phyloP scores from a whole-genome alignment of 2,329 filamentous ascomycete species.

The Ophiostoma ulmi region DNA sequence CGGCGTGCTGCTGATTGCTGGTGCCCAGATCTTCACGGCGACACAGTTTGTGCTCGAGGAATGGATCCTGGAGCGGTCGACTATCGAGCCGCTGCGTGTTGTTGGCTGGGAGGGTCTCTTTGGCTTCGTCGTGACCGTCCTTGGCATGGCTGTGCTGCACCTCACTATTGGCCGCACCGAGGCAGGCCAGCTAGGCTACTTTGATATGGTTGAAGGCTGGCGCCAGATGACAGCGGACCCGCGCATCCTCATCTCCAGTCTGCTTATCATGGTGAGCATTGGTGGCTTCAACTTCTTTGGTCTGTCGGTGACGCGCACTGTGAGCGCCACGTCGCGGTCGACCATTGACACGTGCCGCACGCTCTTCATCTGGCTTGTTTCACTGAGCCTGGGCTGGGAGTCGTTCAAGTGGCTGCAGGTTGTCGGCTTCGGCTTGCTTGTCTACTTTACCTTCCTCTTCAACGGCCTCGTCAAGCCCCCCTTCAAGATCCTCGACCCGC shows the following conservation, averaged over 20 bases:
- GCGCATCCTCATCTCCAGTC: conserved; percentile 66
- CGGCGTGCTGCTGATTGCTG: conserved; percentile 84
- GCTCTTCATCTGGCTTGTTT: conserved; percentile 96
- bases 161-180: conserved; percentile 68
- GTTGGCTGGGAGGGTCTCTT: conserved; percentile 97
- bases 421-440: conserved; percentile 76
- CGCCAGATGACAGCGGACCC: conserved; percentile 69
- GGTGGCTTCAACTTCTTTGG: conserved; percentile 99
- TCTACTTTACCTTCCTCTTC: conserved; percentile 95
- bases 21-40: conserved; percentile 93
- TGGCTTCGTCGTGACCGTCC: conserved; percentile 72
- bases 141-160: conserved; percentile 77
- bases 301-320: conserved; percentile 79
- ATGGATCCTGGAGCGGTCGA: conserved; percentile 67
- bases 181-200: conserved; percentile 72
- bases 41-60: conserved; percentile 96
- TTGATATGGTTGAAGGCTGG: conserved; percentile 83
- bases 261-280: conserved; percentile 96
- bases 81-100: conserved; percentile 74
- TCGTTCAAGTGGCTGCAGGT: conserved; percentile 97
- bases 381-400: conserved; percentile 90
- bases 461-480: conserved; percentile 89
- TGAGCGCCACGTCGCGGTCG: conserved; percentile 87
- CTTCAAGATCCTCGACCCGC: conserved; percentile 47
- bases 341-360: conserved; percentile 98